Evolutionary conservation across 768 basidiomycete genomes (phyloP), one percentile per base, ranked within the genome.

Genomic region (Mycena pura): DNA sequence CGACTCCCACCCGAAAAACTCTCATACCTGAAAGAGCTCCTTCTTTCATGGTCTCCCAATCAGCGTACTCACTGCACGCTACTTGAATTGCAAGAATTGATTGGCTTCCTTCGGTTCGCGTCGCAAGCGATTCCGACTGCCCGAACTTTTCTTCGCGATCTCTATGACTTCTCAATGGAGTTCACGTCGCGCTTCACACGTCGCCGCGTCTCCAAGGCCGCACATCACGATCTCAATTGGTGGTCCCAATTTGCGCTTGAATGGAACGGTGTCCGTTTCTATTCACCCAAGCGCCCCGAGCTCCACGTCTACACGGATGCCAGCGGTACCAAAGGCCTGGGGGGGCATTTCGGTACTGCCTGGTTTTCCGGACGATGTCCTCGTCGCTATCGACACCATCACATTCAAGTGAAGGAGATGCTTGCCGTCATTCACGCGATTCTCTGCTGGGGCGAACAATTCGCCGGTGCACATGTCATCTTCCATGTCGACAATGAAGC

Each of bases 271-370:
- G 61, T 65, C 6, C 60, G 55, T 6, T 41, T 52, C 21, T 39
- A 59, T 22, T 41, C 38, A 14, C 57, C 60, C 7, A 46, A 51
- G 17, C n/a, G 25, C 15, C 28, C 54, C 38, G 34, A 36, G 22
- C 24, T 60, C 41, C 49, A 63, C n/a, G 62, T 73, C 25, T 68
- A 61, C 52, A 72, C 72, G 7, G 72, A 74, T 50, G 72, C 72
- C 28, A n/a, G n/a, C n/a, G n/a, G n/a, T n/a, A n/a, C n/a, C n/a
- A n/a, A n/a, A n/a, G n/a, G n/a, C n/a, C n/a, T n/a, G n/a, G n/a
- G n/a, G n/a, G n/a, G n/a, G n/a, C n/a, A n/a, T n/a, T n/a, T n/a
- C n/a, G n/a, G n/a, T 68, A 19, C 41, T 2, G 39, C 15, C 0
- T 70, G 70, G 70, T 73, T 69, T 54, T 57, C 72, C 9, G 51